phyloP scores from a whole-genome alignment of 129 eudicot species.

The Lactuca saligna region DNA sequence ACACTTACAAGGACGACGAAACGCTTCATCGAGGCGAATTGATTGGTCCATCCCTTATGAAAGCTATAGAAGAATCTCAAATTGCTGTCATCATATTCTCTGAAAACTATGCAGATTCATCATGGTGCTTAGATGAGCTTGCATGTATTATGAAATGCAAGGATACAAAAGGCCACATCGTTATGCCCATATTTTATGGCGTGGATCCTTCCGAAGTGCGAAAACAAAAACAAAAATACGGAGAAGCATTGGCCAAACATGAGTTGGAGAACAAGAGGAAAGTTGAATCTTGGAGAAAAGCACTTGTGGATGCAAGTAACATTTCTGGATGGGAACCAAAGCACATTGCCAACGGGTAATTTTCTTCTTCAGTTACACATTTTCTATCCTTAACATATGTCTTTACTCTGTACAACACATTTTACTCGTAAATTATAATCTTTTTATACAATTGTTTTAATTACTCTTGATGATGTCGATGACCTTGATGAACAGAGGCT shows the following conservation, averaged over 20 bases:
- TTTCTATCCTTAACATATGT: neutral
- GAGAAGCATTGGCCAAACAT: constrained; percentile 11
- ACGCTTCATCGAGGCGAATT: neutral
- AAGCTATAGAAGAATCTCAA: constrained; percentile 9
- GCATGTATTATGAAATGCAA: constrained; percentile 14
- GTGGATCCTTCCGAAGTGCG: constrained; percentile 11
- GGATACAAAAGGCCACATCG: constrained; percentile 1
- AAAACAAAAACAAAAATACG: constrained; percentile 1
- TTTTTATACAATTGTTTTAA: neutral
- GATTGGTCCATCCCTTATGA: constrained; percentile 1
- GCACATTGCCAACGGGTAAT: constrained; percentile 5
- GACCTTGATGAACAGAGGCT: neutral
- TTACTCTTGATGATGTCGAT: neutral
- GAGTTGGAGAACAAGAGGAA: neutral
- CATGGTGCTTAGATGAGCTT: constrained; percentile 16
- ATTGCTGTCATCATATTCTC: constrained; percentile 9
- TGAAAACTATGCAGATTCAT: constrained; percentile 8
- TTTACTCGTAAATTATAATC: neutral
- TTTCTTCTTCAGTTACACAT: neutral
- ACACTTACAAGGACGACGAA: constrained; percentile 10
- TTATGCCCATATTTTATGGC: constrained; percentile 17
- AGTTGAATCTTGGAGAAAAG: constrained; percentile 5
- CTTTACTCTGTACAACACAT: neutral
- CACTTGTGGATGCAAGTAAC: constrained; percentile 1
- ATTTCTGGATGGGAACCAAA: neutral